These are phyloP conservation scores for Fusarium chuoi DNA, from an alignment of 2,329 filamentous ascomycete genomes.

Conservation along the genomic window DNA sequence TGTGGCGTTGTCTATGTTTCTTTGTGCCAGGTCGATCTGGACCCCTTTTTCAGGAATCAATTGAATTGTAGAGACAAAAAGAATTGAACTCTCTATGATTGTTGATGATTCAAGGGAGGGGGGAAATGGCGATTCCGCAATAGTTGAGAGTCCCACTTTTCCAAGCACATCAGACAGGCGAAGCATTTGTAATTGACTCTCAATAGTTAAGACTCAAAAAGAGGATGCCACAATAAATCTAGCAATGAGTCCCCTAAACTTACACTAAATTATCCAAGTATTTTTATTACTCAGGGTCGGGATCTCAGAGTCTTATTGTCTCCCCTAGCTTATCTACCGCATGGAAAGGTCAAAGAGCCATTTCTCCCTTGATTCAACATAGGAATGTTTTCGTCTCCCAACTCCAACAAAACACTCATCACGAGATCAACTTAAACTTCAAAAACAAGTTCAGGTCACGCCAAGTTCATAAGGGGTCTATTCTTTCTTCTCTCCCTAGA, in stretches of 20 bases:
- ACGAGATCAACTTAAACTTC: not conserved
- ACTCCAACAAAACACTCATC: constrained; percentile 3
- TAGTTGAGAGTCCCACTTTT: constrained; percentile 42
- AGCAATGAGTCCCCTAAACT: not conserved
- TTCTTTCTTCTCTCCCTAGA: constrained; percentile 14
- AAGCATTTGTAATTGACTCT: constrained; percentile 29
- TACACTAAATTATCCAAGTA: not conserved
- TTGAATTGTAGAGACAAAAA: not conserved
- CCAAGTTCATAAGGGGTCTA: constrained; percentile 9
- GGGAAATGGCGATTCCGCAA: constrained; percentile 37
- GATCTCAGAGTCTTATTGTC: not conserved
- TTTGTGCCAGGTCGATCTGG: constrained; percentile 3
- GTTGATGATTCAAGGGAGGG: constrained; percentile 19
- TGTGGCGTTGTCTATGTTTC: not conserved
- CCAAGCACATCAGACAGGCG: not conserved
- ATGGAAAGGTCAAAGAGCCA: not conserved
- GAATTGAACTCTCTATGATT: not conserved
- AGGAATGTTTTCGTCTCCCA: constrained; percentile 32
- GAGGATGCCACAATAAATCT: not conserved
- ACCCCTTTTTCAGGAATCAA: not conserved
- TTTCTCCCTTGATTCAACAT: constrained; percentile 14
- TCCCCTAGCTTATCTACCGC: not conserved
- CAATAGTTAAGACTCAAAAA: not conserved
- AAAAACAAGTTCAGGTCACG: not conserved
- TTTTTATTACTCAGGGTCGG: not conserved